Conservation (phyloP, 495 filamentous ascomycete species). For the Podospora pseudoanserina region DNA sequence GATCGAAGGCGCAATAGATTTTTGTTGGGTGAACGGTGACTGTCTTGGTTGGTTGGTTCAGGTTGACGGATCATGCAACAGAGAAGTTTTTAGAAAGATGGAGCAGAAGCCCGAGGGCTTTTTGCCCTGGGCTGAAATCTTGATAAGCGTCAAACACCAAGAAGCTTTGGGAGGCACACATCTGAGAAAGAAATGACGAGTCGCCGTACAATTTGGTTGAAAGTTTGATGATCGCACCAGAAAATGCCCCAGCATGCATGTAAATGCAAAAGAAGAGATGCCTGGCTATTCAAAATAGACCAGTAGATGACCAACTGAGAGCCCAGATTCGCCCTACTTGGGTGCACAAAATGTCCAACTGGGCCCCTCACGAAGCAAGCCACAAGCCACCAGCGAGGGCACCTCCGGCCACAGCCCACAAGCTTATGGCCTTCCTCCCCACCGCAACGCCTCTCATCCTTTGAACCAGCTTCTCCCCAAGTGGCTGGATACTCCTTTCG, state of each 20-base stretch:
- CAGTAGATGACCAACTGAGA: background rate
- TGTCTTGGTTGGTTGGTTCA: background rate
- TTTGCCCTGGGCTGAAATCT: background rate
- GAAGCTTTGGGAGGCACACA: background rate
- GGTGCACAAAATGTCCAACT: background rate
- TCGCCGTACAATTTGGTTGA: background rate
- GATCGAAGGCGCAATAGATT: background rate
- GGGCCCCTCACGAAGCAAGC: background rate
- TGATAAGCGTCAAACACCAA: background rate
- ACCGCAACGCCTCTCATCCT: background rate
- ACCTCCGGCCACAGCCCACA: background rate
- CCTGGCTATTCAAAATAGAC: background rate
- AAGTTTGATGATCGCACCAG: background rate
- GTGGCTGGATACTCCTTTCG: constrained; percentile 44
- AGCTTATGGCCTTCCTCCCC: background rate
- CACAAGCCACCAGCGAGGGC: background rate
- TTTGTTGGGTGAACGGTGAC: background rate
- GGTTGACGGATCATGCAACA: background rate
- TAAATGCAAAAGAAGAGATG: background rate
- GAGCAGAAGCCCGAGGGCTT: background rate
- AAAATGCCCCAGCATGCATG: background rate
- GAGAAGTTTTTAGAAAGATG: background rate
- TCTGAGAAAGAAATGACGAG: background rate
- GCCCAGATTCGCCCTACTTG: background rate
- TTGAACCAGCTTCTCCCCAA: constrained; percentile 43